phyloP scores from a whole-genome alignment of 2,329 filamentous ascomycete genomes.

The Atkinsonella texensis region DNA sequence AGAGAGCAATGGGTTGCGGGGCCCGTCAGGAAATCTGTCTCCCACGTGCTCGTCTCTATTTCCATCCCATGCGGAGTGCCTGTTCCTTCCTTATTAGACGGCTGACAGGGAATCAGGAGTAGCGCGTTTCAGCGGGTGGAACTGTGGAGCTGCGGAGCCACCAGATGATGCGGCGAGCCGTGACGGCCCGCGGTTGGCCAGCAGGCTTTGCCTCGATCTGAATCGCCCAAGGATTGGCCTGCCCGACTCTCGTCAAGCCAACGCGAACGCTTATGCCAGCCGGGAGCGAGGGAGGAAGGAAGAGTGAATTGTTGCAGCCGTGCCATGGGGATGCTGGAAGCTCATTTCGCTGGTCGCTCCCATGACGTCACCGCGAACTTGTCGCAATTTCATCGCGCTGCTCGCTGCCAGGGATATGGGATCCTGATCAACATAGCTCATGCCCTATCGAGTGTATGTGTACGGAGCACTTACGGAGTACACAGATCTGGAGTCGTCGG shows the following conservation, averaged over 20 bases:
- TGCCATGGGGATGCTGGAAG: too few relatives aligned
- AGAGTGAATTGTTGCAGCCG: background rate
- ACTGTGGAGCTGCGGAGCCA: too few relatives aligned
- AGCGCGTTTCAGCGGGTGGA: constrained; percentile 2
- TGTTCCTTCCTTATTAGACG: too few relatives aligned
- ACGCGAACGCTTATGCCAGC: too few relatives aligned
- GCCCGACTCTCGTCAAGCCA: too few relatives aligned
- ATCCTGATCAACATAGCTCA: background rate
- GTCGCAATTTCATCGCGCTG: background rate
- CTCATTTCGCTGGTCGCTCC: background rate
- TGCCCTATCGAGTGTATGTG: too few relatives aligned
- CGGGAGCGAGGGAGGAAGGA: background rate
- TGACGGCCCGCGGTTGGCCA: background rate
- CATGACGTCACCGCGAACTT: background rate
- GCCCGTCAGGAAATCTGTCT: too few relatives aligned
- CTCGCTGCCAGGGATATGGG: background rate
- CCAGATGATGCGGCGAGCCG: background rate
- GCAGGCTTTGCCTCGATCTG: background rate
- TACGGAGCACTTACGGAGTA: too few relatives aligned
- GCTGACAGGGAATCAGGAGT: background rate
- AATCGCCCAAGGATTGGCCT: background rate
- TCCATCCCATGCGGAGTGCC: too few relatives aligned
- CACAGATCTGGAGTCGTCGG: too few relatives aligned
- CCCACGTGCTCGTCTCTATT: too few relatives aligned
- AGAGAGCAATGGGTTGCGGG: too few relatives aligned